Evolutionary conservation across 345 rosid genomes (phyloP), one percentile per base, ranked within the genome.

Genomic region (Sonneratia caseolaris): DNA sequence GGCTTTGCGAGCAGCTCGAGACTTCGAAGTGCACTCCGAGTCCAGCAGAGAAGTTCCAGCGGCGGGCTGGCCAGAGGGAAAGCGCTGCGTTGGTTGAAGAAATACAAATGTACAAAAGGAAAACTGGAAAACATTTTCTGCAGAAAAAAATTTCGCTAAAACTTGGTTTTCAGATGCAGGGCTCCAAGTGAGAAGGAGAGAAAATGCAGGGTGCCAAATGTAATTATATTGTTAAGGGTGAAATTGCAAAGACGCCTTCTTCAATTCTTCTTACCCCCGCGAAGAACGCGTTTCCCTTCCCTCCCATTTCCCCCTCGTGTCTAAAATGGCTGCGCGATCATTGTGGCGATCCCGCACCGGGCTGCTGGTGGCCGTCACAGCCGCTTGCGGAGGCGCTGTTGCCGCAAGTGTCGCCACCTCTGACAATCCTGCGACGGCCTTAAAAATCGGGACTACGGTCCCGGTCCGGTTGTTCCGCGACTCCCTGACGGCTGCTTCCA

Each of bases 391-490:
- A 48, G 97, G 97, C 19, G 87, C 84, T 16, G 88, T 77, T 47
- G 85, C 86, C 5, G 95, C 96, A 37, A 70, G 84, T 66, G 69
- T 88, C 21, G 86, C 93, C 64, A 78, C 87, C 42, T 86, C 97
- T 56, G 96, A 89, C 7, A 89, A 96, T 49, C 98, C 97, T 2
- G 83, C 90, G 1, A 77, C 76, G 9, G 71, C 91, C 43, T 74
- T 86, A 75, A 89, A 95, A 87, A 86, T 92, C 70, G 90, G 90
- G 90, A 88, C 97, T 74, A 72, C 84, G 69, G 83, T 92, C 36
- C 97, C 98, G 40, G 72, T 79, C 57, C 97, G 97, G 66, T 91
- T 90, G 66, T 71, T 42, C 78, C 96, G 94, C 45, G 82, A 84
- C 81, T 56, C 97, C 72, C 73, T 81, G 10, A 91, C 98, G 27